These are phyloP conservation scores for Phyllosticta citrichinensis DNA, from an alignment of 2,329 filamentous ascomycete genomes.

Conservation along the genomic window DNA sequence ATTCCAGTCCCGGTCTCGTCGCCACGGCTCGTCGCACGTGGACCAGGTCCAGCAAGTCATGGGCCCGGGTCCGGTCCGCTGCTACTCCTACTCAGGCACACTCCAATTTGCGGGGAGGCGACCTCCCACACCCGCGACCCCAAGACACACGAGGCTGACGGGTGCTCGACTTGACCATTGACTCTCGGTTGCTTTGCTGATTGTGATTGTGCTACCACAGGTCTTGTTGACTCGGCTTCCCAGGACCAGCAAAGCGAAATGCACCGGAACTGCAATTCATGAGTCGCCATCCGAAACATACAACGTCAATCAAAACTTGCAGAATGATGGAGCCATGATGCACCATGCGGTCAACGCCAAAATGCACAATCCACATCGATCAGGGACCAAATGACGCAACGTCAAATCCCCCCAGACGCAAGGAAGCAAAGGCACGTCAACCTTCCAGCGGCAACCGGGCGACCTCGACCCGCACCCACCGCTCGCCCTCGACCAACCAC, in stretches of 20 bases:
- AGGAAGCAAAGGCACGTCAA: neutral
- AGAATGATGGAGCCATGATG: neutral
- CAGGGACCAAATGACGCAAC: neutral
- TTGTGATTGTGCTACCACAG: too few relatives aligned
- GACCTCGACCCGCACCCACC: conserved; percentile 8
- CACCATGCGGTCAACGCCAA: neutral
- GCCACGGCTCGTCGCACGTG: too few relatives aligned
- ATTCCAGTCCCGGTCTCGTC: too few relatives aligned
- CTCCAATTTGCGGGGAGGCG: neutral
- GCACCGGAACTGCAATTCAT: neutral
- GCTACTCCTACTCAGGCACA: neutral
- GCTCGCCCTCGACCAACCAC: conserved; percentile 6
- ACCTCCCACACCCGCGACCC: neutral
- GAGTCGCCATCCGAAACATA: neutral
- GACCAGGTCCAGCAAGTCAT: too few relatives aligned
- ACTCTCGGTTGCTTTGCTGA: too few relatives aligned
- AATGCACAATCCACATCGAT: neutral
- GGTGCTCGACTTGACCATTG: too few relatives aligned
- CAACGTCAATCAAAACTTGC: neutral
- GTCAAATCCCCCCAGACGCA: neutral
- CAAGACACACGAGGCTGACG: too few relatives aligned
- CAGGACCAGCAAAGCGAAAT: neutral
- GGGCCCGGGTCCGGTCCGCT: too few relatives aligned
- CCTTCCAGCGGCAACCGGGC: conserved; percentile 6
- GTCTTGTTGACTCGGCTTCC: too few relatives aligned